These are phyloP conservation scores for Dioscorea cayenensis DNA, from an alignment of 116 monocot species.

Conservation along the genomic window DNA sequence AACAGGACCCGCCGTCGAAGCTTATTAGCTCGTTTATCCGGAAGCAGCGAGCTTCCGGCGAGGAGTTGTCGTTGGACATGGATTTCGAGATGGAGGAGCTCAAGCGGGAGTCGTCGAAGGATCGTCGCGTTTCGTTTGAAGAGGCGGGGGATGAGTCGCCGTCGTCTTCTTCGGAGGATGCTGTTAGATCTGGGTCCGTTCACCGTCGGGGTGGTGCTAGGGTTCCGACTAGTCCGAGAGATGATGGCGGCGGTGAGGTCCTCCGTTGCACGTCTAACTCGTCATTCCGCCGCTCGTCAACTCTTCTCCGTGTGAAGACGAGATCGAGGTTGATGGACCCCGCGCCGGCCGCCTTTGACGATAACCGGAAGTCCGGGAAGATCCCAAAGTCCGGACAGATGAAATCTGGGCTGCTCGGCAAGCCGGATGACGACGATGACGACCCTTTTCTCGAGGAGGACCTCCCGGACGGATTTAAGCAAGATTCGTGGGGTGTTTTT, in stretches of 20 bases:
- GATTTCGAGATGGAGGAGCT: conserved; percentile 65
- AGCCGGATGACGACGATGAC: conserved; percentile 14
- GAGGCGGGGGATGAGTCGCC: conserved; percentile 12
- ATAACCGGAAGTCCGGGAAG: conserved; percentile 17
- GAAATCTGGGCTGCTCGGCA: conserved; percentile 9
- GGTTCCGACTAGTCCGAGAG: neutral
- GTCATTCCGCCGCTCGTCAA: conserved; percentile 12
- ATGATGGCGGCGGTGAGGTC: conserved; percentile 23
- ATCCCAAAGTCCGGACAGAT: neutral
- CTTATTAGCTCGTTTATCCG: conserved; percentile 46
- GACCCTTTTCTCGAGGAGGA: conserved; percentile 43
- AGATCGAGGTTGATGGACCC: conserved; percentile 65
- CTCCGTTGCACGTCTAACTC: conserved; percentile 42
- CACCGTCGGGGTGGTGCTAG: neutral
- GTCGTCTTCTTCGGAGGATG: conserved; percentile 5
- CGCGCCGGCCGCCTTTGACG: neutral
- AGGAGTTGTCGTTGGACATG: conserved; percentile 36
- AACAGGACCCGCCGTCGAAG: conserved; percentile 44
- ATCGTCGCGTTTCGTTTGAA: conserved; percentile 49
- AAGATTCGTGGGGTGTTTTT: conserved; percentile 10
- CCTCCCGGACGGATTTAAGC: conserved; percentile 36
- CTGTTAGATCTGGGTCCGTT: neutral
- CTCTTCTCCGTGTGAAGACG: conserved; percentile 35
- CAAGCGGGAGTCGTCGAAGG: conserved; percentile 18
- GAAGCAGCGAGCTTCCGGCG: conserved; percentile 41